A percentile compares a stretch with the other conserved stretches of the same genome.
Evolutionary conservation across 73 alveolate species (phyloP).

Genomic region (Tetrahymena borealis): DNA sequence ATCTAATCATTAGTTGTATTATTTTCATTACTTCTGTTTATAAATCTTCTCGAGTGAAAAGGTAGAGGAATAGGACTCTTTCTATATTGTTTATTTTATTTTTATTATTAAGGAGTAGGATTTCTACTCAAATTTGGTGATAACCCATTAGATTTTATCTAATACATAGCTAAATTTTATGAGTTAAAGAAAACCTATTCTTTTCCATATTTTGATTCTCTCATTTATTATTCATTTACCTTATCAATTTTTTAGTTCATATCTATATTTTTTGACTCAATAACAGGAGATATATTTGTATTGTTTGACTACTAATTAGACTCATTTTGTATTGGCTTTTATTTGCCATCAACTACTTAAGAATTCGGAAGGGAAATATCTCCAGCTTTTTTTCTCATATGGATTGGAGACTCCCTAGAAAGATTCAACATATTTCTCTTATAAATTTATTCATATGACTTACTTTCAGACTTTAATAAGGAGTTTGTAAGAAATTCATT

Average conservation of each 20-base stretch:
- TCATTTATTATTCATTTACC: neutral
- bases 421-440: neutral
- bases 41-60: neutral
- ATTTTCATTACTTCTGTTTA: neutral
- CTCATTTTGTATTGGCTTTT: neutral
- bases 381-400: neutral
- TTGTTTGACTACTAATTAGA: neutral
- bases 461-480: neutral
- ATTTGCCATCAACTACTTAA: neutral
- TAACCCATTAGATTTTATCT: neutral
- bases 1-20: neutral
- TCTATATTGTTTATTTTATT: neutral
- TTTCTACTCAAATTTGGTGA: neutral
- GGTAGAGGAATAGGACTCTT: neutral
- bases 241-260: neutral
- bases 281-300: neutral
- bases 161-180: neutral
- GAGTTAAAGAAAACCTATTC: neutral
- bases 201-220: neutral
- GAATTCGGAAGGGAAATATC: neutral
- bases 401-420: neutral
- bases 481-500: neutral
- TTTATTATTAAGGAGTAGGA: neutral
- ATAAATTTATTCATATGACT: neutral
- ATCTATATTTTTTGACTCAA: neutral